Base-by-base conservation (phyloP, 352 stramenopile genomes). In the Globisporangium recalcitrans region DNA sequence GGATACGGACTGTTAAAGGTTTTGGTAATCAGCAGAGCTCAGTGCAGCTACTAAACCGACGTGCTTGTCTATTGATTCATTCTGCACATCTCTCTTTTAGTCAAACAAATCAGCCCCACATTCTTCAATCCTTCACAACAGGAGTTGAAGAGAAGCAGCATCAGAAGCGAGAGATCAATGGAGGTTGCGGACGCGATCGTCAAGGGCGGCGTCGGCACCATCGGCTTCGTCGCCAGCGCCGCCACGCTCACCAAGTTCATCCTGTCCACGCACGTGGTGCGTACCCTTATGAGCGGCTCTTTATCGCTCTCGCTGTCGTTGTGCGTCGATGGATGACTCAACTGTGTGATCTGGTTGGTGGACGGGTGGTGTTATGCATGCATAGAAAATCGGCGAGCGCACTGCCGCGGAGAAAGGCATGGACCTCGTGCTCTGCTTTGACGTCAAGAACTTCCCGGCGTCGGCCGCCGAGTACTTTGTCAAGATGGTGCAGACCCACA, bases 161-260 rank as follows among this genome's bases (percentile, higher is more conserved):
- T 36, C 5, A 52, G 13, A 11, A 49, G n/a, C 2, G 13, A 26
- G 51, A 36, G 7, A 19, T 22, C 26, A n/a, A 19, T 31, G 46
- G 22, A 29, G 26, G 46, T 88, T 34, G 68, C 73, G 32, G 80
- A 91, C 44, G 71, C 75, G 57, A 42, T 91, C 31, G 52, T 91
- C 63, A 90, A 91, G 73, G 79, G 82, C 58, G 84, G 78, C 46
- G 56, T 93, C 6, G 81, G 82, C 47, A 73, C 77, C n/a, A 62
- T 88, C 53, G 84, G 84, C 64, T 87, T 93, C 47, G 58, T 88
- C 19, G 82, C 79, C 49, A 93, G 82, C 54, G 82, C 80, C 60
- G 80, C 80, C 67, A 87, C 80, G 71, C 75, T 93, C 46, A 81
- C 78, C 66, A 91, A 90, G 74, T 93, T 91, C 72, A 87, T 93